phyloP scores from a whole-genome alignment of 2,329 filamentous ascomycete genomes.

The Neofusicoccum ribis region DNA sequence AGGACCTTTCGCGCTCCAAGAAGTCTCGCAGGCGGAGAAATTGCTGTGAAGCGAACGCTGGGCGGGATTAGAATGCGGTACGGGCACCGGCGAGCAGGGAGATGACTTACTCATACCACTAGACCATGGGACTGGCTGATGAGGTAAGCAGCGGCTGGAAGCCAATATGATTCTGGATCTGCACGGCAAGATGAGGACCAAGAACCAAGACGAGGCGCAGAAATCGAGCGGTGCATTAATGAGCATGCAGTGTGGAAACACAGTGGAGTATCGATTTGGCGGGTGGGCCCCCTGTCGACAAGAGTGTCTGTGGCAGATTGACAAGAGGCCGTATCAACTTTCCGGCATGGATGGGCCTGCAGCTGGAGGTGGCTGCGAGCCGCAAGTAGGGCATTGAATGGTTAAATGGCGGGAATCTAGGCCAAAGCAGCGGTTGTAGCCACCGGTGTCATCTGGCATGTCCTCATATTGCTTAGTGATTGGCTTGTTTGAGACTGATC shows the following conservation, averaged over 20 bases:
- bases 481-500: background rate
- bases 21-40: background rate
- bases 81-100: background rate
- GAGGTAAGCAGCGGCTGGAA: background rate
- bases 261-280: background rate
- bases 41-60: slow-evolving; percentile 17
- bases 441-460: background rate
- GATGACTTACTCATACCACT: slow-evolving; percentile 12
- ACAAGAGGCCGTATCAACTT: background rate
- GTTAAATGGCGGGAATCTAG: background rate
- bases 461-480: slow-evolving; percentile 2
- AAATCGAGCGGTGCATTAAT: background rate
- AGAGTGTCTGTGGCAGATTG: background rate
- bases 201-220: background rate
- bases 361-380: background rate
- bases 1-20: slow-evolving; percentile 16
- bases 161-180: background rate
- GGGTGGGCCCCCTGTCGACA: background rate
- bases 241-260: background rate
- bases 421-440: background rate
- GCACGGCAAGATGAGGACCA: background rate
- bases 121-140: slow-evolving; percentile 17
- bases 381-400: background rate
- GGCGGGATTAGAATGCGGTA: background rate
- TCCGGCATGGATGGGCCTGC: background rate